Conservation (phyloP, 345 rosid genomes). For the Mallotus nudiflorus region DNA sequence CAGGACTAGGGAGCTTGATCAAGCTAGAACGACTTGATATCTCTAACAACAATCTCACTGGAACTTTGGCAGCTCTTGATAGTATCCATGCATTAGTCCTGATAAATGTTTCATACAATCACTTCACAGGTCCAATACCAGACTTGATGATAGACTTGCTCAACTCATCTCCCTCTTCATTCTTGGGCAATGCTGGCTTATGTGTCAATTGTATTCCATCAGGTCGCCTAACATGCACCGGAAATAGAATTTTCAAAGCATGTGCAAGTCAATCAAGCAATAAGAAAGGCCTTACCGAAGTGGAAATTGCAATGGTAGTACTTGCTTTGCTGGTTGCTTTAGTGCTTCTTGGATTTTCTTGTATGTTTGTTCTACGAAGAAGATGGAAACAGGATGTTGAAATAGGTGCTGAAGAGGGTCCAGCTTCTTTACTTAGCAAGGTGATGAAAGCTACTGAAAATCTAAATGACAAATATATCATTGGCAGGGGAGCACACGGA, state of each 20-base stretch:
- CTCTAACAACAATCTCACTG: slow-evolving; percentile 66
- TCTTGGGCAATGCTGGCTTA: slow-evolving; percentile 56
- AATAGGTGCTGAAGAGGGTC: slow-evolving; percentile 45
- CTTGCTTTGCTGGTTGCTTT: slow-evolving; percentile 32
- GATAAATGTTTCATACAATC: slow-evolving; percentile 61
- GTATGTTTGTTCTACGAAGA: slow-evolving; percentile 27
- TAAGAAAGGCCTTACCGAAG: slow-evolving; percentile 33
- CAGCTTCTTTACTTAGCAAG: slow-evolving; percentile 48
- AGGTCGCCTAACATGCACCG: slow-evolving; percentile 19
- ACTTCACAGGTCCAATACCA: slow-evolving; percentile 70
- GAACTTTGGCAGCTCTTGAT: slow-evolving; percentile 47
- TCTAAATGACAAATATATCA: slow-evolving; percentile 53
- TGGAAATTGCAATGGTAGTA: slow-evolving; percentile 41
- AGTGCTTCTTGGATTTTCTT: slow-evolving; percentile 39
- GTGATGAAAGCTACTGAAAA: slow-evolving; percentile 72
- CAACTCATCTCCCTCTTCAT: slow-evolving; percentile 47
- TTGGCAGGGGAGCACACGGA: slow-evolving; percentile 86
- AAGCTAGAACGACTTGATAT: slow-evolving; percentile 53
- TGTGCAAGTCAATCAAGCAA: too few relatives aligned
- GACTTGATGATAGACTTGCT: slow-evolving; percentile 32
- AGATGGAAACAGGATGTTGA: slow-evolving; percentile 38
- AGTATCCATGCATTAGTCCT: slow-evolving; percentile 38
- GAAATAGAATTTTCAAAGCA: too few relatives aligned
- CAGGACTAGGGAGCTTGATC: slow-evolving; percentile 37
- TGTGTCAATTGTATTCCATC: too few relatives aligned